These are phyloP conservation scores for Euryodendron excelsum DNA, from an alignment of 148 eudicot species.

Conservation along the genomic window DNA sequence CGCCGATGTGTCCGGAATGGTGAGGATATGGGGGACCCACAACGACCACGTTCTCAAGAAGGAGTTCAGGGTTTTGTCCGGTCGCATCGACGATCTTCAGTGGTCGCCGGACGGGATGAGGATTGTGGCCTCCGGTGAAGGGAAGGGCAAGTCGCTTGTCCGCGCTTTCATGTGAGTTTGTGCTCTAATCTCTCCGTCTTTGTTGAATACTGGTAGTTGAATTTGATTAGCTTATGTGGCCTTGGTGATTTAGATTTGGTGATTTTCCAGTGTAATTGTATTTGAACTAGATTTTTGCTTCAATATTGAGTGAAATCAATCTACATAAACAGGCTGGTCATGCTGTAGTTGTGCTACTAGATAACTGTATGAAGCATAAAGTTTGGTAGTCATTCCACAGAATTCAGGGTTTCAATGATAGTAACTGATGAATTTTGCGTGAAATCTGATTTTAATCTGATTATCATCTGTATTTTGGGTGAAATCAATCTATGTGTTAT, in stretches of 20 bases:
- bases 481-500: neutral
- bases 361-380: neutral
- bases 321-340: neutral
- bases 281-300: neutral
- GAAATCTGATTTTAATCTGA: neutral
- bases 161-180: constrained; percentile 85
- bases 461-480: neutral
- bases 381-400: too few relatives aligned
- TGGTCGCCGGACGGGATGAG: constrained; percentile 83
- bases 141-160: constrained; percentile 85
- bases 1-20: constrained; percentile 77
- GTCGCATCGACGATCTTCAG: constrained; percentile 90
- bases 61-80: constrained; percentile 82
- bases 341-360: neutral
- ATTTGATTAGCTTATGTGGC: neutral
- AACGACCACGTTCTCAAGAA: constrained; percentile 78
- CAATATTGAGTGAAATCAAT: neutral
- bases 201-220: neutral
- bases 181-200: neutral
- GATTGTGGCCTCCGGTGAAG: constrained; percentile 92
- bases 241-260: neutral
- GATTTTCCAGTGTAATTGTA: neutral
- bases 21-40: constrained; percentile 91
- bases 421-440: neutral
- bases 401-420: neutral